Evolutionary conservation across 768 basidiomycete genomes (phyloP).

Genomic region (Amanita muscaria): DNA sequence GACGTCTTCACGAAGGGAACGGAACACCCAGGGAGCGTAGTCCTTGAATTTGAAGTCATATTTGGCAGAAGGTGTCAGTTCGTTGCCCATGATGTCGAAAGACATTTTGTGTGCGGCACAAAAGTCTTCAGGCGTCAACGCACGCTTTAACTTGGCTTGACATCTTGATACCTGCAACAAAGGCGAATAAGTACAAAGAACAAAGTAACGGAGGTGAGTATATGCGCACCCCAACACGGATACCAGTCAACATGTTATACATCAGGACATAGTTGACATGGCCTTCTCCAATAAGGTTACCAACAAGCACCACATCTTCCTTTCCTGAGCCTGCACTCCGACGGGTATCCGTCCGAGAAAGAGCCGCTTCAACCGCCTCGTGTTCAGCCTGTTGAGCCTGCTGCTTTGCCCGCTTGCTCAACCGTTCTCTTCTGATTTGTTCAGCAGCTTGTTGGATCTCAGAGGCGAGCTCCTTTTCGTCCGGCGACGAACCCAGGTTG

Average conservation of each 20-base stretch:
- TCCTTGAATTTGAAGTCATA: conserved; percentile 99
- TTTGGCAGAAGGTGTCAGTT: conserved; percentile 93
- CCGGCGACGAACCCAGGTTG: conserved; percentile 14
- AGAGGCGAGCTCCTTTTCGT: conserved; percentile 51
- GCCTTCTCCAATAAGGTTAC: conserved; percentile 95
- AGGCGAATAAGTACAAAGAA: conserved; percentile 11
- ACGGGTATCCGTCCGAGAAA: conserved; percentile 27
- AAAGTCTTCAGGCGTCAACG: conserved; percentile 82
- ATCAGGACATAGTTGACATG: conserved; percentile 98
- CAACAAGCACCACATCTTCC: conserved; percentile 66
- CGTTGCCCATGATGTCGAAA: conserved; percentile 97
- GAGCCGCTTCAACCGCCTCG: conserved; percentile 50
- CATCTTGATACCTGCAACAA: conserved; percentile 78
- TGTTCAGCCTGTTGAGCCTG: conserved; percentile 32
- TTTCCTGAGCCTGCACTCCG: conserved; percentile 15
- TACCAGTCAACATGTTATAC: conserved; percentile 99
- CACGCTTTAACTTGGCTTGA: conserved; percentile 89
- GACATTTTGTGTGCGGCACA: conserved; percentile 87
- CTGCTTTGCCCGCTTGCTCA: conserved; percentile 61
- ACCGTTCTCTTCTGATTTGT: conserved; percentile 71
- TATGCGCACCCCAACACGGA: conserved; percentile 79
- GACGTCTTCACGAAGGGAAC: conserved; percentile 86
- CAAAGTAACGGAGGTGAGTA: background rate
- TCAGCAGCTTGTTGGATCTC: conserved; percentile 90
- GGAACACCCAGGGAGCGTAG: conserved; percentile 97